Evolutionary conservation across 306 rosid species (phyloP), one percentile per base, ranked within the genome.

Genomic region (Lupinus albus): DNA sequence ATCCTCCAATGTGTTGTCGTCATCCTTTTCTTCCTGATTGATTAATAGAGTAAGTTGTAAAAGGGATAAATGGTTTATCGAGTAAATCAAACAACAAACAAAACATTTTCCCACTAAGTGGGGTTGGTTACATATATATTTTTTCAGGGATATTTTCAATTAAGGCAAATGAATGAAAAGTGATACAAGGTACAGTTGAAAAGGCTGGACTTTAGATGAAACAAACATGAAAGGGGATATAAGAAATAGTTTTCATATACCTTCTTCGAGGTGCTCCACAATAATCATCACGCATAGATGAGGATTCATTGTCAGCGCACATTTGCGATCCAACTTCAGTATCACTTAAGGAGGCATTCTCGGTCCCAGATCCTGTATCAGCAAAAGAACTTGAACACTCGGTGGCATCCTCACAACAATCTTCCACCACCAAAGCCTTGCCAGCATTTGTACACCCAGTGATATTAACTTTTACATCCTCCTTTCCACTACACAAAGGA

Each of bases 371-470:
- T 46, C 70, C 70, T 18, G 97, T 83, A 72, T 82, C 77, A 14
- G 81, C 91, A 61, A 92, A 92, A 33, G 98, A 92, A 75, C 96
- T 92, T 4, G 88, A 92, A 75, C 51, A 35, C 74, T 84, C 89
- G 12, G 85, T 68, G 28, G 11, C 81, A 79, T 80, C 87, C 25
- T 25, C 70, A 48, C 73, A 12, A 44, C 72, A 79, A 73, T 53
- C 76, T 63, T 75, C 74, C 76, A 48, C 64, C 15, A 32, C 61
- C 53, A 53, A 80, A 71, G 67, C 74, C 42, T 76, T 66, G 17
- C 69, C 50, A 41, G 65, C 35, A 52, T 73, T 45, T 14, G 75
- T 9, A 48, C 32, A 44, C 25, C 69, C 85, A 1, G 66, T 81
- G 61, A 86, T 66, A 48, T 89, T 55, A 64, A 89, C 67, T 79